Base-by-base conservation (phyloP, 2,329 filamentous ascomycete genomes). In the Trichoderma oligosporum region DNA sequence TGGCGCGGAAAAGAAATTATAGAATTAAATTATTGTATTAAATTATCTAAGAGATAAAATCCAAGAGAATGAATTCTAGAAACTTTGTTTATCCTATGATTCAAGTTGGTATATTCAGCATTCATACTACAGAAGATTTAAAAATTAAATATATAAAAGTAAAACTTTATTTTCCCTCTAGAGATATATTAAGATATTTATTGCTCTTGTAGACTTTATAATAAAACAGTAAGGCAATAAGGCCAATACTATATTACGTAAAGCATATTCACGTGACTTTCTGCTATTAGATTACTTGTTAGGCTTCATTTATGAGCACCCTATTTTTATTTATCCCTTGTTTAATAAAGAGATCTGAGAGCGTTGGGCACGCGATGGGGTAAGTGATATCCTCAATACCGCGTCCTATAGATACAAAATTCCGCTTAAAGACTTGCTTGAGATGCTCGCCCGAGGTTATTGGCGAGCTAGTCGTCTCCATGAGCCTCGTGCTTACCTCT, bases 401-500 rank as follows among this genome's bases (percentile, higher is more conserved):
- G 48, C 48, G 33, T 45, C 42, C 27, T 22, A 27, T 20, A 41
- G 7, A 33, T 8, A 24, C 7, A n/a, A 20, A 20, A 9, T 41
- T 56, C 33, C 14, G 7, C 49, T 31, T 42, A 16, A 20, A 16
- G 7, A 7, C 14, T n/a, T 42, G 48, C 48, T 48, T 41, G 48
- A 47, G 46, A 58, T 41, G 48, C 46, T 35, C 27, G 18, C 42
- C 33, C 48, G 52, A 29, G 29, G n/a, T 33, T 39, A 7, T 22
- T 35, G 35, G 57, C 49, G 44, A 35, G 45, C 36, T 9, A 31
- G 42, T 24, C 38, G 22, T 53, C 47, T 45, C 36, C 12, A 58
- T 58, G 55, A 58, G 55, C 48, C 55, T 54, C 42, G 56, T 45
- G 55, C 58, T 60, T 60, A 60, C 58, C 35, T 47, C 55, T 33